Percentiles rank a stretch among this genome's conserved stretches.
These are phyloP conservation scores for Nemania diffusa DNA, from an alignment of 2,329 filamentous ascomycete genomes.

Conservation along the genomic window DNA sequence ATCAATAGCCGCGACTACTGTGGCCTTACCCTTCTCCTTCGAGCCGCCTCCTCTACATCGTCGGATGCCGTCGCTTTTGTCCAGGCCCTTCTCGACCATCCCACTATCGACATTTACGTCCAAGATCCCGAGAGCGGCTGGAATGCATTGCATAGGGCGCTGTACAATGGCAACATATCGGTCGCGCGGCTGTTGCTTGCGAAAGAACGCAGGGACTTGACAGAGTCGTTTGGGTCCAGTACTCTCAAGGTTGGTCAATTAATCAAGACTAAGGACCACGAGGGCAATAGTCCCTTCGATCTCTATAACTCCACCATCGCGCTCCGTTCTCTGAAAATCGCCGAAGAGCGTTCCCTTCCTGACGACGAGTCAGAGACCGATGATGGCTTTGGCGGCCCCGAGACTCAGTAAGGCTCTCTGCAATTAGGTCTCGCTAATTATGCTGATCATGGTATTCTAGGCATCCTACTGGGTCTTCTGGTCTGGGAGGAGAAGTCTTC, in stretches of 20 bases:
- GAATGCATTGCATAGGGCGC: constrained; percentile 90
- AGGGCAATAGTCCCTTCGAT: constrained; percentile 94
- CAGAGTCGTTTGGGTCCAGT: constrained; percentile 67
- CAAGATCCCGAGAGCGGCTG: constrained; percentile 94
- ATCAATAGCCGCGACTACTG: constrained; percentile 85
- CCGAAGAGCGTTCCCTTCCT: constrained; percentile 48
- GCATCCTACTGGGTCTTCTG: constrained; percentile 37
- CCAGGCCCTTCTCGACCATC: constrained; percentile 81
- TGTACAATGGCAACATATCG: constrained; percentile 89
- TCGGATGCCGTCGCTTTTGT: constrained; percentile 79
- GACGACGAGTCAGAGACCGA: constrained; percentile 68
- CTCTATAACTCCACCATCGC: constrained; percentile 89
- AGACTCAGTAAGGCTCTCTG: constrained; percentile 41
- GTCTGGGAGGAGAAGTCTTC: constrained; percentile 84
- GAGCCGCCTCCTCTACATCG: constrained; percentile 80
- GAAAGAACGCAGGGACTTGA: constrained; percentile 75
- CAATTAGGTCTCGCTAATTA: constrained; percentile 23
- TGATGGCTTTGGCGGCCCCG: constrained; percentile 53
- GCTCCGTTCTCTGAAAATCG: constrained; percentile 70
- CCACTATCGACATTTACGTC: constrained; percentile 82
- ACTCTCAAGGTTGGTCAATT: constrained; percentile 75
- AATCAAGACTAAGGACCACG: constrained; percentile 94
- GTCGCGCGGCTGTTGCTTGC: constrained; percentile 85
- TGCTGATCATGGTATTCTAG: constrained; percentile 40
- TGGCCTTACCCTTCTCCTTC: constrained; percentile 85